Base-by-base conservation (phyloP, 2,329 filamentous ascomycete species). In the Emergomyces orientalis region DNA sequence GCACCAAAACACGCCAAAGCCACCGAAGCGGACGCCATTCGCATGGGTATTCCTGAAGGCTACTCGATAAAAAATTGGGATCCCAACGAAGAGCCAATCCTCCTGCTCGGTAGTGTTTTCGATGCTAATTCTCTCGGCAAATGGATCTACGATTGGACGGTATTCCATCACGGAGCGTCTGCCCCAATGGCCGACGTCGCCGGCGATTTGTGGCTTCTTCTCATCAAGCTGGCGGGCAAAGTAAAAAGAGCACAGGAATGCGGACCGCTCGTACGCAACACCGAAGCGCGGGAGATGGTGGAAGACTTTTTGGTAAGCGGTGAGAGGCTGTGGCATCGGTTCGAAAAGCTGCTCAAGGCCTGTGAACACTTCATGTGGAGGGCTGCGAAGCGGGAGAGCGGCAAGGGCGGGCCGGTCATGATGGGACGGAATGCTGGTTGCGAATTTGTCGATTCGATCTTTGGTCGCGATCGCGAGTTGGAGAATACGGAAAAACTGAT, bases 81-180 rank as follows among this genome's bases (percentile, higher is more conserved):
- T 74, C 93, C 93, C 0, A 87, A 86, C 34, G 93, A 97, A 80
- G 87, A 91, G 69, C 94, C 94, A 60, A 97, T 99, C 74, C 87
- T 97, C 73, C 84, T 99, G 32, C 83, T 97, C 27, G 94, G 94
- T 59, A 96, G 90, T 73, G 94, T 97, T 63, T 97, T 97, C 72
- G 94, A 97, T 73, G 90, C 93, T 72, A 97, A 97, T 82, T 96
- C 91, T 32, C 83, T 99, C 37, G 94, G 94, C 72, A 97, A 97
- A 79, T 99, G 94, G 94, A 95, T 99, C 72, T 99, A 96, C 77
- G 94, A 97, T 82, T 99, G 94, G 94, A 97, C 94, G 22, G 90
- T 97, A 67, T 96, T 90, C 79, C 87, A 88, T 74, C 87, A 95
- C 69, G 90, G 90, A 45, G 85, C 91, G 17, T 84, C 85, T 49